Base-by-base conservation (phyloP, 2,329 filamentous ascomycete species). In the Macrophomina phaseolina region DNA sequence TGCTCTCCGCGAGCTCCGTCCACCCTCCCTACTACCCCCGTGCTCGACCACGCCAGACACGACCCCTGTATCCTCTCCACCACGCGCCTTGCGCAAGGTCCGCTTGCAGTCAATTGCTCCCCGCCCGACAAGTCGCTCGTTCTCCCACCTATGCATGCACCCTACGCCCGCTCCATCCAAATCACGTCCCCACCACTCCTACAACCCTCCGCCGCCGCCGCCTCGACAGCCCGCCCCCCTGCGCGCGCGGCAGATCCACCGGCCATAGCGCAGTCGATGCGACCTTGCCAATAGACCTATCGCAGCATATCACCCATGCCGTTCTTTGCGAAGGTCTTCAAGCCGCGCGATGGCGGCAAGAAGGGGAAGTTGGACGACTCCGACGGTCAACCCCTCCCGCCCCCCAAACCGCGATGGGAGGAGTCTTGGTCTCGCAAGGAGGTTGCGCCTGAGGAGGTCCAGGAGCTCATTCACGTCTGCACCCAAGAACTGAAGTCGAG, bases 401-500 rank as follows among this genome's bases (percentile, higher is more conserved):
- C 89, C 45, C 80, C 84, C 68, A 93, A 93, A 80, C 91, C 91
- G 66, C 87, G 86, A 79, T 97, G 93, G 91, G 91, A 92, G 68
- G 91, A 97, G 78, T 91, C 93, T 70, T 99, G 93, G 88, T 86
- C 89, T 69, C 90, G 94, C 75, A 91, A 86, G 65, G 87, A 89
- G 55, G 90, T 99, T 71, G 90, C 92, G 64, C 91, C 94, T 5
- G 93, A 97, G 71, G 95, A 99, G 81, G 89, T 99, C 56, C 90
- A 94, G 74, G 93, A 97, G 76, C 82, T 99, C 69, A 84, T 98
- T 62, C 87, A 89, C 76, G 88, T 89, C 71, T 97, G 93, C 81
- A 96, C 94, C 11, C 86, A 89, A 66, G 95, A 99, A 82, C 87
- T 99, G 79, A 99, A 98, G 82, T 90, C 91, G 68, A 88, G 94